Base-by-base conservation (phyloP, 2,329 filamentous ascomycete species). In the Karstenula rhodostoma region DNA sequence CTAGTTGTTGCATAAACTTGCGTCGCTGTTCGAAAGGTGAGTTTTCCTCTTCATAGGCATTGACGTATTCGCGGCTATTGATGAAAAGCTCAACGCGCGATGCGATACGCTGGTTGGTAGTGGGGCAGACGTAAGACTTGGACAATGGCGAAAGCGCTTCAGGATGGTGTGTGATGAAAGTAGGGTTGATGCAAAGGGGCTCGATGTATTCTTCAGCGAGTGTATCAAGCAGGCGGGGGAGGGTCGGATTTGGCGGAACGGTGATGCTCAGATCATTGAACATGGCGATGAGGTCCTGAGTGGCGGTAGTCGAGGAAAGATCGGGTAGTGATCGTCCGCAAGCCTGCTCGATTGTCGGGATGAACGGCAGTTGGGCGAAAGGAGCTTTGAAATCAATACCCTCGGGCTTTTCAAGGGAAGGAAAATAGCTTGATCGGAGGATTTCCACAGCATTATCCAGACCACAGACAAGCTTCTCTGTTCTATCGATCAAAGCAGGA, bases 1-100 rank as follows among this genome's bases (percentile, higher is more conserved):
- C 72, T 2, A 83, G 73, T 70, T 89, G 87, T 64, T 85, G 84
- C 49, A 88, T 78, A 65, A 99, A 93, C 78, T 99, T 99, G 57
- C 86, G 84, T 48, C 91, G 85, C 80, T 99, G 95, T 70, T 90
- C 91, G 56, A 90, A 89, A 0, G 95, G 95, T 54, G 92, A 91
- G 77, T 99, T 99, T 77, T 99, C 95, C 79, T 99, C 95, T 77
- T 99, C 95, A 77, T 99, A 99, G 82, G 94, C 96, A 78, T 99
- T 99, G 62, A 94, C 92, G 33, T 97, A 85, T 75, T 99, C 95
- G 57, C 88, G 87, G 43, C 90, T 88, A 52, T 87, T 81, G 63
- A 96, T 87, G 79, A 96, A 97, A 23, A 97, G 86, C 78, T 97
- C 94, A 0, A 91, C 92, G 6, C 94, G 89, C 0, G 92, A 91